A percentile compares a stretch with the other conserved stretches of the same genome.
phyloP scores from a whole-genome alignment of 441 rosid species.

The Aquilaria agallochum region DNA sequence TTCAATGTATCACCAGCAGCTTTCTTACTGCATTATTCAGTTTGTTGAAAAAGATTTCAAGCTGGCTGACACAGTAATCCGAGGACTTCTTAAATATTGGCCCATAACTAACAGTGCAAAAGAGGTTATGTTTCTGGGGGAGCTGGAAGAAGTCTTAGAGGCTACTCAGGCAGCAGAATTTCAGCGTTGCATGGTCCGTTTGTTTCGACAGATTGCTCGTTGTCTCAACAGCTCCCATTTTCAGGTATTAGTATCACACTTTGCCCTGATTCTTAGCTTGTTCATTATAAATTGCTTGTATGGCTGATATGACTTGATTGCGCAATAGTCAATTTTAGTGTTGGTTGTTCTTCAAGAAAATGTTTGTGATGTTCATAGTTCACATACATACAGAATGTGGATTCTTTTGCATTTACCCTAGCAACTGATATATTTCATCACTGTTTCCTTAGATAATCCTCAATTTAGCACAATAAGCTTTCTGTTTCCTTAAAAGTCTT shows the following conservation, averaged over 20 bases:
- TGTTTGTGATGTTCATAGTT: too few species aligned
- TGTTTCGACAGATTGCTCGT: constrained; percentile 56
- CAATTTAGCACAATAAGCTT: too few species aligned
- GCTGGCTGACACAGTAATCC: constrained; percentile 76
- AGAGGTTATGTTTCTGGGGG: constrained; percentile 84
- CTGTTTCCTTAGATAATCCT: too few species aligned
- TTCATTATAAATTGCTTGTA: not conserved
- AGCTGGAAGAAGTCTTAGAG: constrained; percentile 86
- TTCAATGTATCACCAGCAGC: constrained; percentile 74
- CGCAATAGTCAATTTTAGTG: too few species aligned
- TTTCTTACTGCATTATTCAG: constrained; percentile 80
- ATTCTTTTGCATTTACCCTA: too few species aligned
- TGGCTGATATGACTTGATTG: too few species aligned
- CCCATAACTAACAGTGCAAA: constrained; percentile 73
- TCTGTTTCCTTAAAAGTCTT: too few species aligned
- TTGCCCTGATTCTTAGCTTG: not conserved
- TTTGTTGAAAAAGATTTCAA: constrained; percentile 88
- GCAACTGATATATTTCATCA: too few species aligned
- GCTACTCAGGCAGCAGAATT: constrained; percentile 83
- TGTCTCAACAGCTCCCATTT: constrained; percentile 86
- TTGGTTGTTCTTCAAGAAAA: too few species aligned
- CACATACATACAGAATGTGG: too few species aligned
- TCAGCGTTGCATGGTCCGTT: constrained; percentile 81
- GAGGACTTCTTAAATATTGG: constrained; percentile 83
- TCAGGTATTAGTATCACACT: constrained; percentile 46